Evolutionary conservation across 345 rosid genomes (phyloP), one percentile per base, ranked within the genome.

Genomic region (Camelina hispida): DNA sequence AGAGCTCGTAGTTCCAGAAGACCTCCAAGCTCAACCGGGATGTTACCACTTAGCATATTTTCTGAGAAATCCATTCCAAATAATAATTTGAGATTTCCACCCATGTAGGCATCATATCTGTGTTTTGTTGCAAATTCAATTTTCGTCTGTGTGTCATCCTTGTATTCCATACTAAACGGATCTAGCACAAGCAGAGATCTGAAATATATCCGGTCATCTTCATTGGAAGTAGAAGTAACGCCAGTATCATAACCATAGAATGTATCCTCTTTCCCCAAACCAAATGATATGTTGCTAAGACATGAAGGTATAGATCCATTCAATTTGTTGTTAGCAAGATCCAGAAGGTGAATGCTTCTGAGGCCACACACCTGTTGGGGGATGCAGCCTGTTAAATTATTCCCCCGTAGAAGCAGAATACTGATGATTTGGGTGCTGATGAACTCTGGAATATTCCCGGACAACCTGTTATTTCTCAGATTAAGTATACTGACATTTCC

Each of bases 41-140:
- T 83, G 6, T 66, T 17, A 11, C 86, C 85, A 0, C 43, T 47
- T 1, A 84, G 38, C 4, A 71, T 70, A 10, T 86, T 86, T 5
- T 34, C 25, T 2, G 87, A 82, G 17, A 85, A 63, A 42, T 84
- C 85, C 0, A 83, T 15, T 23, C 84, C 88, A 2, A 44, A 25
- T 3, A 76, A 28, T 85, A 28, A 2, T 1, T 6, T 2, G 7
- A 69, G 55, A 28, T 16, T 69, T 4, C 2, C 18, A 62, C 62
- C 68, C 28, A 1, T 13, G 44, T 72, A 72, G 0, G 69, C 5
- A 62, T 72, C 76, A 28, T 62, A 51, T 16, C 53, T 4, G 1
- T 72, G 10, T 10, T 72, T 62, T 16, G 69, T 48, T 22, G 53
- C 62, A 61, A 72, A 72, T 38, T 51, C 4, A 1, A 72, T 51